A percentile compares a stretch with the other conserved stretches of the same genome.
Evolutionary conservation across 495 filamentous ascomycete genomes (phyloP).

Genomic region (Aspergillus asperescens): DNA sequence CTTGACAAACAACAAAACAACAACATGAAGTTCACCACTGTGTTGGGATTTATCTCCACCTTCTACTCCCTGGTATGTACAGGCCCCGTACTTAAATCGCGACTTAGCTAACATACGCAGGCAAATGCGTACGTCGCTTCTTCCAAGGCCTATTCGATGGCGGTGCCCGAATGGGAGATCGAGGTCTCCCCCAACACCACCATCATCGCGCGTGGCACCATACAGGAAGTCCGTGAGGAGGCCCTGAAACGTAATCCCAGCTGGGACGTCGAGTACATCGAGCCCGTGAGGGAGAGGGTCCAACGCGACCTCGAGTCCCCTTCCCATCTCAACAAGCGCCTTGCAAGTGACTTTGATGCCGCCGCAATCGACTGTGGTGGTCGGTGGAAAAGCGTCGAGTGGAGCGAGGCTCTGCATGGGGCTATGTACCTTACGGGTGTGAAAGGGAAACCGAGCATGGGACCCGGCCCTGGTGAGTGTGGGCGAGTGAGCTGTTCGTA

Average conservation of each 20-base stretch:
- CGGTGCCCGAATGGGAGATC: not conserved
- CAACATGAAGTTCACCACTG: not conserved
- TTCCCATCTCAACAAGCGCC: not conserved
- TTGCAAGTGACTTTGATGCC: not conserved
- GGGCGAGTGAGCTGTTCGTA: slow-evolving; percentile 1
- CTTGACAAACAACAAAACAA: not conserved
- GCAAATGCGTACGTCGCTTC: not conserved
- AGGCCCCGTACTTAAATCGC: not conserved
- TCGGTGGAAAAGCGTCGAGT: not conserved
- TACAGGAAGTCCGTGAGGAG: not conserved
- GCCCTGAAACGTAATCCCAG: not conserved
- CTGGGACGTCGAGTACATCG: not conserved
- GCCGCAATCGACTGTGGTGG: not conserved
- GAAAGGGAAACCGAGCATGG: not conserved
- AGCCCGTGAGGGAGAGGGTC: not conserved
- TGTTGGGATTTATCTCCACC: not conserved
- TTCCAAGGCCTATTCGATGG: not conserved
- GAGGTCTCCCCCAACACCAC: not conserved
- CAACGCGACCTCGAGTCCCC: not conserved
- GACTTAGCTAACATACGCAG: not conserved
- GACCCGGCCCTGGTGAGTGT: not conserved
- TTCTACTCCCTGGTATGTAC: not conserved
- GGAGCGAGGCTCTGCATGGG: not conserved
- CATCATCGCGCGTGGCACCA: not conserved
- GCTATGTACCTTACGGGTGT: not conserved